Evolutionary conservation across 331 rosid species (phyloP).

Genomic region (Dryas integrifolia): DNA sequence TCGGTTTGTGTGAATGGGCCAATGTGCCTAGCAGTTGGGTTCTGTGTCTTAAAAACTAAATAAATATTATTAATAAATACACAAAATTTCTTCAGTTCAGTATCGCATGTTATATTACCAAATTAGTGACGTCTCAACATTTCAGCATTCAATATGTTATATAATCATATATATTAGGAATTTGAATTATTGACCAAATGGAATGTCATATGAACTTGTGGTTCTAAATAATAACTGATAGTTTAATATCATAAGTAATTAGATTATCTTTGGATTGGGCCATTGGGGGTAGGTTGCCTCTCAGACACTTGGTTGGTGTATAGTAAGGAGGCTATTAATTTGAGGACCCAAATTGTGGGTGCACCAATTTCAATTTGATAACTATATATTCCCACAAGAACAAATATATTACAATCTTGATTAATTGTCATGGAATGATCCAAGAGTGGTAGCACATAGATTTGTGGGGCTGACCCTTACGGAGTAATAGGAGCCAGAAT

Average conservation of each 20-base stretch:
- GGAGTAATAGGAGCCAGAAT: not conserved
- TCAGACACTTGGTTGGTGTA: not conserved
- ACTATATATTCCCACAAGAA: not conserved
- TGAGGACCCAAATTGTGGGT: not conserved
- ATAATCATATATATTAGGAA: no score
- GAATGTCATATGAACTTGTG: no score
- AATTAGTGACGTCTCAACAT: no score
- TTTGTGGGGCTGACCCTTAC: not conserved
- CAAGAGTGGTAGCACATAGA: slow-evolving; percentile 9
- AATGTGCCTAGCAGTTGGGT: not conserved
- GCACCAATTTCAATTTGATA: not conserved
- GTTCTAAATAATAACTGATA: no score
- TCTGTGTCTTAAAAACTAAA: not conserved
- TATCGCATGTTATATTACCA: no score
- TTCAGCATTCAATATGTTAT: no score
- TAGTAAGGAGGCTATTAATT: not conserved
- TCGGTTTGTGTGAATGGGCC: not conserved
- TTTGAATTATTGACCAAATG: no score
- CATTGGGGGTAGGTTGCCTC: not conserved
- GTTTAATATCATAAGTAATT: no score
- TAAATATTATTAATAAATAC: not conserved
- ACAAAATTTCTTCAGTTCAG: no score
- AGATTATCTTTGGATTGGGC: no score
- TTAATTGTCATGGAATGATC: not conserved
- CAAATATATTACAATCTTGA: not conserved